These are phyloP conservation scores for Neolentinus lepideus DNA, from an alignment of 1,284 basidiomycete genomes.

Conservation along the genomic window DNA sequence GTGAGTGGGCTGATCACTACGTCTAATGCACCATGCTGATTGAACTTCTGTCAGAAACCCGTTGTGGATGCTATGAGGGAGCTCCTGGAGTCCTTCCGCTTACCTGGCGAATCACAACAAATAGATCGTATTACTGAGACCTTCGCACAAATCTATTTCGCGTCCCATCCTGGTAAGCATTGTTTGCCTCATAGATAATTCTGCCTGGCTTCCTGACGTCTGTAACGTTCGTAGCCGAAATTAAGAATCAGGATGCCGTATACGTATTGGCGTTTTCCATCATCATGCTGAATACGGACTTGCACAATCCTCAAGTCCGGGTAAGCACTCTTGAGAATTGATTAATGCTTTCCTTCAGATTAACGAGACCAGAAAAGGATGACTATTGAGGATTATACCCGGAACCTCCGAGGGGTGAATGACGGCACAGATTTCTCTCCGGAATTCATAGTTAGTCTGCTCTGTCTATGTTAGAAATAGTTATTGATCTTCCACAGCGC, in stretches of 20 bases:
- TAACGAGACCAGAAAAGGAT: slow-evolving; percentile 75
- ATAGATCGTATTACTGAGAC: slow-evolving; percentile 93
- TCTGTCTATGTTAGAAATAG: not conserved
- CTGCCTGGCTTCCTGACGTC: slow-evolving; percentile 5
- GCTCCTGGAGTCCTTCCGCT: slow-evolving; percentile 87
- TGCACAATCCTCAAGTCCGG: slow-evolving; percentile 93
- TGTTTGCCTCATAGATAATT: not conserved
- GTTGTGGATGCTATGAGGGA: slow-evolving; percentile 95
- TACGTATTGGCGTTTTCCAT: slow-evolving; percentile 95
- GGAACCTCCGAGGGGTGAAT: slow-evolving; percentile 93
- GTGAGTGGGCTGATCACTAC: slow-evolving; percentile 37
- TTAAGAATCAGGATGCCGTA: slow-evolving; percentile 88
- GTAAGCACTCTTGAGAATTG: slow-evolving; percentile 33
- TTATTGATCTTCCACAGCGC: slow-evolving; percentile 39
- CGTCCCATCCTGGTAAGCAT: slow-evolving; percentile 64
- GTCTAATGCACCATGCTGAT: slow-evolving; percentile 9
- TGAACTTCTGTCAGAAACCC: slow-evolving; percentile 59
- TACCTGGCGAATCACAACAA: slow-evolving; percentile 95
- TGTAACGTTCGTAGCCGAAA: slow-evolving; percentile 53
- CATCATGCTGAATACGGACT: slow-evolving; percentile 98
- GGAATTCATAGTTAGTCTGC: slow-evolving; percentile 71
- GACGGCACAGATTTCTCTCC: slow-evolving; percentile 78
- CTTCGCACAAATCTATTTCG: slow-evolving; percentile 90
- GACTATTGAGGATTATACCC: slow-evolving; percentile 91
- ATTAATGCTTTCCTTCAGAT: not conserved